Base-by-base conservation (phyloP, 768 basidiomycete genomes). In the Auriscalpium microsporum region DNA sequence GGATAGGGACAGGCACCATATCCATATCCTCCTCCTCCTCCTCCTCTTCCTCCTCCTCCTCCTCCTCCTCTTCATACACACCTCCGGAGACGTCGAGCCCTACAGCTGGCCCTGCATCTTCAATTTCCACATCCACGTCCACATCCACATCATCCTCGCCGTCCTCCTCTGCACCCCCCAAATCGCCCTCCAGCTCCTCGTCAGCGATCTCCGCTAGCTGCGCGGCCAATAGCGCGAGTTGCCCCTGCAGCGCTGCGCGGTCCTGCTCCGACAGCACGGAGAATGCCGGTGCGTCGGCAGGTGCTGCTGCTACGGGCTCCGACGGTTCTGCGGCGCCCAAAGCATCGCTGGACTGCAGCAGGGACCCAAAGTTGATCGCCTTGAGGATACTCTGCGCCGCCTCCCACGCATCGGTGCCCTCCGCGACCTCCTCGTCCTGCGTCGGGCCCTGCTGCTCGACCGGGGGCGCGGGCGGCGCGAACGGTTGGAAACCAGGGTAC, bases 301-400 rank as follows among this genome's bases (percentile, higher is more conserved):
- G 52, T 14, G 19, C 38, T 17, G 11, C 23, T 16, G 50, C 16
- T 50, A 13, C 50, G 34, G 40, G 11, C 16, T 10, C 47, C 1
- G 8, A 52, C 40, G 36, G 53, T 21, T 14, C 37, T 4, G 23
- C 49, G 28, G 23, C 17, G 23, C 9, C 45, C 23, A 49, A 42
- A 34, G 50, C 34, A 11, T 21, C 21, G 8, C 13, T 16, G 9
- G 44, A 17, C 57, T 78, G 73, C 33, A 79, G 68, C 28, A 85
- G 67, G 19, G 71, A 72, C 4, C 80, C 81, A 62, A 87, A 86
- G 65, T 87, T 86, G 69, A 89, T 86, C 3, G 86, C 86, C 62
- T 83, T 81, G 52, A 89, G 73, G 48, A 89, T 89, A 58, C 79
- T 84, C 63, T 88, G 84, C 8, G 87, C 87, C 1, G 87, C 86